Evolutionary conservation across 225 moss, liverwort and hornwort genomes (phyloP).

Genomic region (Pseudisothecium myosuroides): DNA sequence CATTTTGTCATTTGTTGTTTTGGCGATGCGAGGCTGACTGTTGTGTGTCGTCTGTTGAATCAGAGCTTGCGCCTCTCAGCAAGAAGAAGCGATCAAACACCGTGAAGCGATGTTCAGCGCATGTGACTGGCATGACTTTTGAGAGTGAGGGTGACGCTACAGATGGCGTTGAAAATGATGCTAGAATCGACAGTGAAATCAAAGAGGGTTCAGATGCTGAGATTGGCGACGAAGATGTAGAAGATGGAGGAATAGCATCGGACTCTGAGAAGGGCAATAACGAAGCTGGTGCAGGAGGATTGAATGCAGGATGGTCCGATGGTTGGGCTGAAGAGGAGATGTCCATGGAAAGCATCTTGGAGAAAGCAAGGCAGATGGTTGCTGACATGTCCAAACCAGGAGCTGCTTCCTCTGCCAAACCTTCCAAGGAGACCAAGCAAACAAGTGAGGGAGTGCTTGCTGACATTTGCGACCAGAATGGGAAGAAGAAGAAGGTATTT

Average conservation of each 20-base stretch:
- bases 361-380: conserved; percentile 47
- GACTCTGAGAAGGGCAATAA: conserved; percentile 5
- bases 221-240: not conserved
- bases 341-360: conserved; percentile 38
- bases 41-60: not conserved
- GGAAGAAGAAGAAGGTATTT: conserved; percentile 23
- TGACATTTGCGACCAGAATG: not conserved
- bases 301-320: conserved; percentile 30
- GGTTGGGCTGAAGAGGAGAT: conserved; percentile 20
- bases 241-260: not conserved
- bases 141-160: not conserved
- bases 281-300: not conserved
- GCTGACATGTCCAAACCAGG: conserved; percentile 22
- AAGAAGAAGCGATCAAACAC: conserved; percentile 34
- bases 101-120: conserved; percentile 23
- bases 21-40: not conserved
- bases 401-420: not conserved
- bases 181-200: not conserved
- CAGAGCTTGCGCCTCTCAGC: conserved; percentile 15
- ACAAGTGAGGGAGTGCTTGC: not conserved
- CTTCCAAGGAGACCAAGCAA: conserved; percentile 10
- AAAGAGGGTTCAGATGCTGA: not conserved
- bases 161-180: not conserved
- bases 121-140: conserved; percentile 13
- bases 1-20: not conserved